A percentile compares a stretch with the other conserved stretches of the same genome.
Conservation (phyloP, 345 rosid species). For the Euphorbia lathyris region DNA sequence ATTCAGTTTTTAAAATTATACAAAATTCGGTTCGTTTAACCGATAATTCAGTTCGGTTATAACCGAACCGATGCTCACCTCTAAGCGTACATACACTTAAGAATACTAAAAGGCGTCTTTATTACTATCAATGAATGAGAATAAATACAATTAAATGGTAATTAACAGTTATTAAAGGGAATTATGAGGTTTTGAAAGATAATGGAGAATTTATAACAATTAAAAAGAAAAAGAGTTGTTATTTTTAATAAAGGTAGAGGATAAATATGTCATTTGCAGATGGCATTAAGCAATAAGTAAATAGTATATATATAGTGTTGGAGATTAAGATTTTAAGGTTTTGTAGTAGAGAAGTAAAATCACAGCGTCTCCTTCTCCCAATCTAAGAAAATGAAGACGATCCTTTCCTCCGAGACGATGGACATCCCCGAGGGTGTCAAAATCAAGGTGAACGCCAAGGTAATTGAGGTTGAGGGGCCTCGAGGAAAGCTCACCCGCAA, state of each 20-base stretch:
- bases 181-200: too few relatives aligned
- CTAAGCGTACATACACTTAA: too few relatives aligned
- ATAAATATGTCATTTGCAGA: background rate
- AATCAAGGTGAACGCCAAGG: constrained; percentile 5
- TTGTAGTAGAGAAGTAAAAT: background rate
- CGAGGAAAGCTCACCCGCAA: constrained; percentile 6
- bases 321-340: background rate
- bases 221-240: background rate
- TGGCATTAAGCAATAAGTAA: background rate
- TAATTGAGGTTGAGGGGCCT: constrained; percentile 2
- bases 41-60: too few relatives aligned
- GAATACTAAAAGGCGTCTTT: too few relatives aligned
- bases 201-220: too few relatives aligned
- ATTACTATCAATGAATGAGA: too few relatives aligned
- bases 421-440: constrained; percentile 7
- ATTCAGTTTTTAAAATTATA: too few relatives aligned
- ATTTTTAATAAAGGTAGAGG: background rate
- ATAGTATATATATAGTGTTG: background rate
- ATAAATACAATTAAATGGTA: too few relatives aligned
- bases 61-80: too few relatives aligned
- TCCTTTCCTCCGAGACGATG: constrained; percentile 6
- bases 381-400: constrained; percentile 2
- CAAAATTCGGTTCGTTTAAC: too few relatives aligned
- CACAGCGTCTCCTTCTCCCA: background rate
- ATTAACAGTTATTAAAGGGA: too few relatives aligned